Conservation (phyloP, 2,329 filamentous ascomycete species). For the Xylaria sp. region DNA sequence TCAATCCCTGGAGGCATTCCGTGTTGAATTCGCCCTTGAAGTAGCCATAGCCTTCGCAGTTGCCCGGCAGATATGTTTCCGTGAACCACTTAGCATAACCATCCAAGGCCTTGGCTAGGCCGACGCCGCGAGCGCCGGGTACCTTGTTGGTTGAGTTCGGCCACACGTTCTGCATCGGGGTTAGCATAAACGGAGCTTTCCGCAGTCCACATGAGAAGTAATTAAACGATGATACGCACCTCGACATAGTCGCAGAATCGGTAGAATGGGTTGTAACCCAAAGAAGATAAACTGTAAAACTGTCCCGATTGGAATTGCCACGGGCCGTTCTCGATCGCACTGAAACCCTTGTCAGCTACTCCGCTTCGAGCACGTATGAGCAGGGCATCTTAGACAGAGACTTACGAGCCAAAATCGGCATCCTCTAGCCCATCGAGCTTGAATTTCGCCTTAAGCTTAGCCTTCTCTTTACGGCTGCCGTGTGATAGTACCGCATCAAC, state of each 20-base stretch:
- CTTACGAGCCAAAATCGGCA: conserved; percentile 51
- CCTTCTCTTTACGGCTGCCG: conserved; percentile 47
- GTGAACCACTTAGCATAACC: conserved; percentile 58
- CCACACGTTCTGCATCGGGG: conserved; percentile 43
- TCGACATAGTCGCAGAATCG: conserved; percentile 57
- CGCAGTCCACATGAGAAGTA: not conserved
- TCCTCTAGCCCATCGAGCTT: conserved; percentile 52
- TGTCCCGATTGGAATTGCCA: conserved; percentile 62
- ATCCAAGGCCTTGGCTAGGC: conserved; percentile 55
- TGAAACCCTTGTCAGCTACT: conserved; percentile 8
- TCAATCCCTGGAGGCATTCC: conserved; percentile 53
- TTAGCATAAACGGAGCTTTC: not conserved
- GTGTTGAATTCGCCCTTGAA: conserved; percentile 49
- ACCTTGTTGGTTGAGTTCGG: conserved; percentile 52
- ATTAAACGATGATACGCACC: conserved; percentile 13
- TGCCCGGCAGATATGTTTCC: conserved; percentile 49
- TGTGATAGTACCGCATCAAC: conserved; percentile 53
- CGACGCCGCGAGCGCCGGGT: conserved; percentile 56
- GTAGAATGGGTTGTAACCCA: conserved; percentile 52
- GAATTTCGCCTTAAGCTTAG: conserved; percentile 56
- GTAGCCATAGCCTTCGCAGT: conserved; percentile 54
- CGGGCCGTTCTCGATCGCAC: conserved; percentile 59
- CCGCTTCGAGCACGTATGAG: too few species aligned
- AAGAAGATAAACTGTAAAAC: conserved; percentile 52
- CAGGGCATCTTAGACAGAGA: not conserved